phyloP scores from a whole-genome alignment of 495 filamentous ascomycete species.

The Monascus purpureus region DNA sequence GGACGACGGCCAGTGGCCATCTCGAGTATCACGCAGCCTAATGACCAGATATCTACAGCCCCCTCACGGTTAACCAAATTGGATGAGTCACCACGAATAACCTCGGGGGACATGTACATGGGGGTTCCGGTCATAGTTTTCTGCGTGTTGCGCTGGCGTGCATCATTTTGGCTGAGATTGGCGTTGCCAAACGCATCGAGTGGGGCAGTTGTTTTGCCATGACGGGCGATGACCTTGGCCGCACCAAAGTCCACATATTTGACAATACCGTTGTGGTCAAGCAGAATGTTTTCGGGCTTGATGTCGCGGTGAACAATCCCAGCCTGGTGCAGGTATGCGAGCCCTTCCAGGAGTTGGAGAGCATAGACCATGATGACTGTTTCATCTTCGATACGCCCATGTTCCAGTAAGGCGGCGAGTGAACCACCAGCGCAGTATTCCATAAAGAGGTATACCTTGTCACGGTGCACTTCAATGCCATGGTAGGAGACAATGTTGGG shows the following conservation, averaged over 20 bases:
- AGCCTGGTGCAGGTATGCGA: slow-evolving; percentile 86
- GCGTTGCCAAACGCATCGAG: slow-evolving; percentile 36
- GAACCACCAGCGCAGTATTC: slow-evolving; percentile 96
- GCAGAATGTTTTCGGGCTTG: slow-evolving; percentile 96
- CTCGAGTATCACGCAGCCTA: slow-evolving; percentile 92
- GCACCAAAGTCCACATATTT: slow-evolving; percentile 99
- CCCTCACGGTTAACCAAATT: slow-evolving; percentile 49
- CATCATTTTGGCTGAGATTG: slow-evolving; percentile 6
- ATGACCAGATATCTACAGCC: slow-evolving; percentile 93
- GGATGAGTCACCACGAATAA: slow-evolving; percentile 70
- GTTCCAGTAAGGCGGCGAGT: slow-evolving; percentile 78
- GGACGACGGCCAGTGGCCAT: slow-evolving; percentile 93
- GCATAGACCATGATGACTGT: slow-evolving; percentile 97
- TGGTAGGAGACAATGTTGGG: slow-evolving; percentile 97
- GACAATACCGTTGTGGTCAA: slow-evolving; percentile 95
- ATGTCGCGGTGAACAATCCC: slow-evolving; percentile 92
- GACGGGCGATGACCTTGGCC: slow-evolving; percentile 90
- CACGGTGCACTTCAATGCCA: slow-evolving; percentile 93
- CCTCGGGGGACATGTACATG: slow-evolving; percentile 99
- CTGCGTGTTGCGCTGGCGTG: slow-evolving; percentile 46
- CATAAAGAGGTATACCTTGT: slow-evolving; percentile 99
- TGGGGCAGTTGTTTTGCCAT: slow-evolving; percentile 73
- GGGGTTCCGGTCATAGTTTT: slow-evolving; percentile 94
- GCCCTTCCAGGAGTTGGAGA: slow-evolving; percentile 85
- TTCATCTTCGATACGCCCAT: slow-evolving; percentile 94